Base-by-base conservation (phyloP, 495 filamentous ascomycete species). In the Neurospora tetrasperma region DNA sequence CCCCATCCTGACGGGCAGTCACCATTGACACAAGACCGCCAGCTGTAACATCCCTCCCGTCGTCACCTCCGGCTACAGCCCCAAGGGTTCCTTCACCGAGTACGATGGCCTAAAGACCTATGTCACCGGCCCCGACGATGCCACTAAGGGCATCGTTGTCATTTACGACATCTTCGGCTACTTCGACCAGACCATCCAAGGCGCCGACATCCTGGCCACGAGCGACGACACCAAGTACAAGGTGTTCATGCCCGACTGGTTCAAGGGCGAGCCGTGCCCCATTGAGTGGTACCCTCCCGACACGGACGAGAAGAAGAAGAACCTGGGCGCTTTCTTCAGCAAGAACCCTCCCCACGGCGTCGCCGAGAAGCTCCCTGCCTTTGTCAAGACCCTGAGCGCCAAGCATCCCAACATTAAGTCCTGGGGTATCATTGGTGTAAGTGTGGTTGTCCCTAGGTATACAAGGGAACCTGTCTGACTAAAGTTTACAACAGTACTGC, bases 381-480 rank as follows among this genome's bases (percentile, higher is more conserved):
- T 91, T 72, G 83, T 96, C 72, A 81, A 89, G 74, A 83, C 86
- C 71, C 76, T 92, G 43, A 77, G 79, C 75, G 84, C 77, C 75
- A 86, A 83, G 83, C 82, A 86, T 83, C 84, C 86, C 16, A 80
- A 82, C 40, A 89, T 96, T 76, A 84, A 90, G 77, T 90, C 87
- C 41, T 97, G 93, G 93, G 94, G 85, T n/a, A 85, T 93, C 72
- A 79, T 98, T n/a, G 95, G 95, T 16, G 86, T 88, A 82, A 73
- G 86, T 75, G 0, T 39, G 7, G 39, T 8, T 39, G 39, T 39
- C 39, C 39, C 39, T 39, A 39, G 39, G 7, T 39, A 39, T 1
- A 39, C 39, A 9, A 39, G 39, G 39, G 39, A 39, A 8, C 1
- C 39, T 44, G 31, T 12, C 48, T 48, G 42, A 73, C 35, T 7